phyloP scores from a whole-genome alignment of 208 protist species.

The Balamuthia mandrillaris region DNA sequence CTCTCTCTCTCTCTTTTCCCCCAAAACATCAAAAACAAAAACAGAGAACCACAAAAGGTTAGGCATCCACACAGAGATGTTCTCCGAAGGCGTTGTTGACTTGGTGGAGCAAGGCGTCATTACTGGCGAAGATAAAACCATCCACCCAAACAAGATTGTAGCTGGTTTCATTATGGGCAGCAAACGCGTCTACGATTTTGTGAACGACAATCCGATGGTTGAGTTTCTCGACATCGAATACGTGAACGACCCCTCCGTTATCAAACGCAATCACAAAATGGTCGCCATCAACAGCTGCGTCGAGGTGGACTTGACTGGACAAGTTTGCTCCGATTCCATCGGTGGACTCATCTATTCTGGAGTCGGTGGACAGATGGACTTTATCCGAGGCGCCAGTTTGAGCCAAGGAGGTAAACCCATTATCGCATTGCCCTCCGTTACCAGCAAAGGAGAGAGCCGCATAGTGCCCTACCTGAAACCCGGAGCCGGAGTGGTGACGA shows the following conservation, averaged over 20 bases:
- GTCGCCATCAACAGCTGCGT: constrained; percentile 61
- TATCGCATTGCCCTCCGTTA: constrained; percentile 54
- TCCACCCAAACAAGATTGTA: constrained; percentile 43
- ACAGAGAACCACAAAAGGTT: constrained; percentile 41
- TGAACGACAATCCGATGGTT: constrained; percentile 64
- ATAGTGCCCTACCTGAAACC: constrained; percentile 56
- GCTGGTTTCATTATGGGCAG: constrained; percentile 48
- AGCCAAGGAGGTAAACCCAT: constrained; percentile 43
- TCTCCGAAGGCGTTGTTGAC: constrained; percentile 56
- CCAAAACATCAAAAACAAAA: too few relatives aligned
- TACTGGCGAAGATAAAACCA: constrained; percentile 42
- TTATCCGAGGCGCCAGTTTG: constrained; percentile 48
- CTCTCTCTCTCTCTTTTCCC: too few relatives aligned
- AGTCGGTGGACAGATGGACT: constrained; percentile 65
- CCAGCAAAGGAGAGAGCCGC: constrained; percentile 23
- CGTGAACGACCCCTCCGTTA: constrained; percentile 53
- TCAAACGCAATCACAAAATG: constrained; percentile 58
- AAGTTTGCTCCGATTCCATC: constrained; percentile 60
- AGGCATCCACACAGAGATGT: constrained; percentile 73
- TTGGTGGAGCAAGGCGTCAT: constrained; percentile 59
- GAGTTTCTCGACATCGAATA: constrained; percentile 40
- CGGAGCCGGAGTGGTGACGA: constrained; percentile 46
- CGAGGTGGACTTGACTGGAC: constrained; percentile 67
- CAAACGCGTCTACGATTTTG: constrained; percentile 60
- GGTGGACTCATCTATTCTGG: constrained; percentile 52